These are phyloP conservation scores for Oidiodendron maius DNA, from an alignment of 495 filamentous ascomycete species.

Conservation along the genomic window DNA sequence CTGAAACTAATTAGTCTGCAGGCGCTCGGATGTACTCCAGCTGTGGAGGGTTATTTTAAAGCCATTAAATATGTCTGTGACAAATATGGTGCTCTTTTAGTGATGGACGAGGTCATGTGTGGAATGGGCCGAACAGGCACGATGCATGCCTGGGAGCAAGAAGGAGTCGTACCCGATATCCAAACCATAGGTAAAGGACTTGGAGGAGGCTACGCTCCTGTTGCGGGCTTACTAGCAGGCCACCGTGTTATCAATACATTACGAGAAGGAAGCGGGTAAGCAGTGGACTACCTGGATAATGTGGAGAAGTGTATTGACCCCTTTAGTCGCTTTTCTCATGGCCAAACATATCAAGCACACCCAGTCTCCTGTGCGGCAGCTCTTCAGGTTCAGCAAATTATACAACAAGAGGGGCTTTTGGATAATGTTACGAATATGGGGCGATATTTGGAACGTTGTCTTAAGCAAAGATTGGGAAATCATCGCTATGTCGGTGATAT, in stretches of 20 bases:
- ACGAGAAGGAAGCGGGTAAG: conserved; percentile 42
- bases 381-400: conserved; percentile 49
- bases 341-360: conserved; percentile 55
- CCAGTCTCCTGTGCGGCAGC: conserved; percentile 52
- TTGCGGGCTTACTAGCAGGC: conserved; percentile 50
- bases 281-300: no score
- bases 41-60: conserved; percentile 55
- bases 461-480: conserved; percentile 32
- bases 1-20: conserved; percentile 16
- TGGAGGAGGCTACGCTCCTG: conserved; percentile 51
- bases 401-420: conserved; percentile 46
- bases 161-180: conserved; percentile 57
- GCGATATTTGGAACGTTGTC: conserved; percentile 32
- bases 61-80: conserved; percentile 56
- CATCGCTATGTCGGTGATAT: conserved; percentile 56
- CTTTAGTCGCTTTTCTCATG: conserved; percentile 46
- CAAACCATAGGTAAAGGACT: conserved; percentile 61
- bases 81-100: conserved; percentile 56
- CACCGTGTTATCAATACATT: conserved; percentile 47
- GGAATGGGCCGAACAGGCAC: conserved; percentile 67
- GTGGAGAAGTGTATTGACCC: no score
- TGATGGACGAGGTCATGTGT: conserved; percentile 73
- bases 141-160: conserved; percentile 59
- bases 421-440: conserved; percentile 45
- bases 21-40: conserved; percentile 52